Evolutionary conservation across 352 stramenopile genomes (phyloP), one percentile per base, ranked within the genome.

Genomic region (Bremia lactucae): DNA sequence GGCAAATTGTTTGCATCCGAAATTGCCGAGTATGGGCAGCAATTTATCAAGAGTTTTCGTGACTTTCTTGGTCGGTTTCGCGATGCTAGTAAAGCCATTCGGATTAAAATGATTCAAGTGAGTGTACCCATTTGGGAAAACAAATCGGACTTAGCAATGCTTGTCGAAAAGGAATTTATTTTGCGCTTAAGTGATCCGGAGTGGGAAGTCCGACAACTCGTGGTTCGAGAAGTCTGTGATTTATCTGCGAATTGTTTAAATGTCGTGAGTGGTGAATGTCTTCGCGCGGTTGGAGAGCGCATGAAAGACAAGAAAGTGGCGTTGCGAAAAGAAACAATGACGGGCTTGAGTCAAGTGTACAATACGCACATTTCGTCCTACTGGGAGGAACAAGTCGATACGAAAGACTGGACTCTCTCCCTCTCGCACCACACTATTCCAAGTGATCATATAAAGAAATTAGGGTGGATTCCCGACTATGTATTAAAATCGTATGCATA

Each of bases 301-400:
- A 87, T 94, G 77, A 91, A 91, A 44, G 81, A 94, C 52, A 94
- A 94, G 42, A 87, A 76, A 36, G 69, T 89, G 1, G 40, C 66
- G 0, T 28, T 91, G 18, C 60, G 81, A 11, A 94, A 91, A 41
- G 81, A 94, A 52, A 85, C 81, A 7, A 94, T 94, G 81, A 94
- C 81, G 9, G 81, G 81, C 0, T 58, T 94, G 11, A 86, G 76
- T 18, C 81, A 91, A 55, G 73, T 91, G 9, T 94, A 83, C 29
- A 71, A 59, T 11, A 53, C 67, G 3, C 79, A 94, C 42, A 51
- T 94, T 29, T 82, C 81, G 6, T 46, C 60, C 0, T 67, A 63
- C 15, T 87, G 73, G 75, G 55, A 52, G 36, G 44, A 62, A 13
- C 39, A 49, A 29, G 56, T 55, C 34, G 22, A 46, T 4, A 13